Percentiles rank a stretch among this genome's conserved stretches.
Evolutionary conservation across 192 early-diverging fungal genomes (phyloP).

Genomic region (Backusella parvicylindrica): DNA sequence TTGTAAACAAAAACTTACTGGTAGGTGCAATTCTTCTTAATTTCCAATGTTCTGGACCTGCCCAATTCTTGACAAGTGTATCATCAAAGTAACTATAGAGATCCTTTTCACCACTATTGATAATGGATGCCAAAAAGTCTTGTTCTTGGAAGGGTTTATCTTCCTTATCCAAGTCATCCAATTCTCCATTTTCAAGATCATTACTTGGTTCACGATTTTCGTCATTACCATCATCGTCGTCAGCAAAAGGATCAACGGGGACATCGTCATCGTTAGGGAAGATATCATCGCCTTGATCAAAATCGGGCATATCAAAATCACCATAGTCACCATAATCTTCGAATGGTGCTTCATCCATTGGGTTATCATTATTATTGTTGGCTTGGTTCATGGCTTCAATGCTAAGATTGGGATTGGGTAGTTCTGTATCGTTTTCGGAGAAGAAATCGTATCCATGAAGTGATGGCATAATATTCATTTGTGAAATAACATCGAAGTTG

Average conservation of each 20-base stretch:
- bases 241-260: slow-evolving; percentile 23
- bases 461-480: slow-evolving; percentile 58
- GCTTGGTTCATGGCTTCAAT: slow-evolving; percentile 7
- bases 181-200: slow-evolving; percentile 40
- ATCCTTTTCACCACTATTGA: slow-evolving; percentile 39
- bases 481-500: not conserved
- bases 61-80: slow-evolving; percentile 80
- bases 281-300: slow-evolving; percentile 18
- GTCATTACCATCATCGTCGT: slow-evolving; percentile 33
- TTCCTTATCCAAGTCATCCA: slow-evolving; percentile 29
- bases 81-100: slow-evolving; percentile 89
- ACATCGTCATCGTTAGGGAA: slow-evolving; percentile 17
- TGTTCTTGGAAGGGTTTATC: slow-evolving; percentile 14
- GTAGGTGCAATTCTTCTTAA: slow-evolving; percentile 35
- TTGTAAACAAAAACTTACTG: slow-evolving; percentile 32
- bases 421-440: slow-evolving; percentile 49
- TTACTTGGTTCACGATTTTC: slow-evolving; percentile 37
- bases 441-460: slow-evolving; percentile 70
- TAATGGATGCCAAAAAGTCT: not conserved
- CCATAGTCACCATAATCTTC: not conserved
- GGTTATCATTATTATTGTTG: slow-evolving; percentile 10
- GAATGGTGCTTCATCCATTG: not conserved
- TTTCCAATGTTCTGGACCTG: slow-evolving; percentile 92
- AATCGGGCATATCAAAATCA: slow-evolving; percentile 18
- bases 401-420: slow-evolving; percentile 22